Evolutionary conservation across 1,284 basidiomycete species (phyloP).

Genomic region (Rhizopogon parksii): DNA sequence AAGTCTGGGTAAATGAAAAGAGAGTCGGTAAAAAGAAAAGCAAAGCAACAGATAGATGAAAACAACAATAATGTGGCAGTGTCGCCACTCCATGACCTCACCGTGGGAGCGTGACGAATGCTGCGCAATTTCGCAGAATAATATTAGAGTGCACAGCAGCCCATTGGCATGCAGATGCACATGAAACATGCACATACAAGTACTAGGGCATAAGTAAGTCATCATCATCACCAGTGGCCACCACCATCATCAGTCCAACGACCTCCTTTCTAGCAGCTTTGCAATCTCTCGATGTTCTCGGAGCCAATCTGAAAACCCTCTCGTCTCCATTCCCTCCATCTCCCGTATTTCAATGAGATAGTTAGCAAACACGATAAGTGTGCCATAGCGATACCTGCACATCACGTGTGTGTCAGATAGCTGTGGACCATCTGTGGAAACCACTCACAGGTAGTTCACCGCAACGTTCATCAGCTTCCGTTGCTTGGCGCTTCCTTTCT

Average conservation of each 20-base stretch:
- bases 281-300: constrained; percentile 79
- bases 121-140: background rate
- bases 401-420: constrained; percentile 5
- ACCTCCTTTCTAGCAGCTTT: constrained; percentile 65
- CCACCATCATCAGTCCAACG: constrained; percentile 50
- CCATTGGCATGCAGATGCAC: background rate
- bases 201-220: background rate
- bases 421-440: constrained; percentile 1
- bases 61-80: constrained; percentile 20
- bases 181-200: background rate
- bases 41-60: constrained; percentile 4
- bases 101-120: background rate
- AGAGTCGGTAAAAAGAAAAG: constrained; percentile 9
- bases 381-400: constrained; percentile 76
- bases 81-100: background rate
- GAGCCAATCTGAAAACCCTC: constrained; percentile 79
- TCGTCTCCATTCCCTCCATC: constrained; percentile 31
- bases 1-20: constrained; percentile 4
- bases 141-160: background rate
- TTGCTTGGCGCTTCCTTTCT: constrained; percentile 73
- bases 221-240: background rate
- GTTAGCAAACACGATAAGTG: constrained; percentile 92
- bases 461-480: constrained; percentile 67
- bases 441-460: constrained; percentile 76
- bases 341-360: constrained; percentile 82